A percentile compares a stretch with the other conserved stretches of the same genome.
These are phyloP conservation scores for Pythium myriotylum DNA, from an alignment of 352 stramenopile genomes.

Conservation along the genomic window DNA sequence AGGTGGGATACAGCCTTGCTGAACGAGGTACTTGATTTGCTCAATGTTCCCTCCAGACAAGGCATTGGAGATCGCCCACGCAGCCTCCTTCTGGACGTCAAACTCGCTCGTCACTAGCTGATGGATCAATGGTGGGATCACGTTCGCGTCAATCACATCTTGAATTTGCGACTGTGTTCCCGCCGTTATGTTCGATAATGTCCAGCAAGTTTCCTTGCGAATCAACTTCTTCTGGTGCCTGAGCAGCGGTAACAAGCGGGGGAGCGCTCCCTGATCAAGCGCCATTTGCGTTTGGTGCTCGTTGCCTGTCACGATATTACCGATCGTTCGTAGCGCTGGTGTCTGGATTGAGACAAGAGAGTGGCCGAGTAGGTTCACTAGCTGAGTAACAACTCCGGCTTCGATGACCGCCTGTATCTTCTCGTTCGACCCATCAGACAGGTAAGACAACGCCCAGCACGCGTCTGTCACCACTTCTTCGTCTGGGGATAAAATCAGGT, in stretches of 20 bases:
- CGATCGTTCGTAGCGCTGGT: slow-evolving; percentile 94
- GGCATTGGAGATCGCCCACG: slow-evolving; percentile 85
- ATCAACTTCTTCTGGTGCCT: slow-evolving; percentile 82
- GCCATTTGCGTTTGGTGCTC: slow-evolving; percentile 74
- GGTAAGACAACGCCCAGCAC: slow-evolving; percentile 99
- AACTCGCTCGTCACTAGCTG: slow-evolving; percentile 68
- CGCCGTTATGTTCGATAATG: slow-evolving; percentile 82
- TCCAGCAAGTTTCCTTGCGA: slow-evolving; percentile 85
- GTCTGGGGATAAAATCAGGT: slow-evolving; percentile 96
- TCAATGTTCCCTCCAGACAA: slow-evolving; percentile 78
- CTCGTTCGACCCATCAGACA: slow-evolving; percentile 97
- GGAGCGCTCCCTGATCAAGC: slow-evolving; percentile 57
- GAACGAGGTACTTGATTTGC: slow-evolving; percentile 97
- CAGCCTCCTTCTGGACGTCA: slow-evolving; percentile 84
- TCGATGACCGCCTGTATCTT: slow-evolving; percentile 98
- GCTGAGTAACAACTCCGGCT: slow-evolving; percentile 90
- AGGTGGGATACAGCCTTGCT: slow-evolving; percentile 96
- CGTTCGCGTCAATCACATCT: slow-evolving; percentile 74
- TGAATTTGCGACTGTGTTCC: slow-evolving; percentile 75
- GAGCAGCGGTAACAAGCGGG: slow-evolving; percentile 59
- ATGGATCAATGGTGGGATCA: slow-evolving; percentile 69
- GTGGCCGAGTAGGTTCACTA: slow-evolving; percentile 97
- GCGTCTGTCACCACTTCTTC: slow-evolving; percentile 98
- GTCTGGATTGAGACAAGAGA: slow-evolving; percentile 94
- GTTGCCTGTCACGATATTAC: slow-evolving; percentile 99